Evolutionary conservation across 225 moss, liverwort and hornwort species (phyloP).

Genomic region (Asterella californica): DNA sequence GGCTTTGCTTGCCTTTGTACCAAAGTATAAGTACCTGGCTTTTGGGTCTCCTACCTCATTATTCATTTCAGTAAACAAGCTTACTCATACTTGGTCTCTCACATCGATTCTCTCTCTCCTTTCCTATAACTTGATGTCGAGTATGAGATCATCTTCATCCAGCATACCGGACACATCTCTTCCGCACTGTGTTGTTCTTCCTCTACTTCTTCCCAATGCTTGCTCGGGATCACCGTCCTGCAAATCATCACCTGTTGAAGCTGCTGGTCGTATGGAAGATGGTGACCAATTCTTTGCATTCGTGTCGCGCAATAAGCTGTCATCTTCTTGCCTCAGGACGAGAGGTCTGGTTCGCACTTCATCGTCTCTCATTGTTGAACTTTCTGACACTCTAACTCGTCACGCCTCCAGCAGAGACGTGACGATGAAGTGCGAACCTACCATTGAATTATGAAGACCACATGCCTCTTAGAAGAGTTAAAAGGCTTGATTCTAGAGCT

Average conservation of each 20-base stretch:
- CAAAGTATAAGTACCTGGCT: too few relatives aligned
- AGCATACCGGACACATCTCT: not conserved
- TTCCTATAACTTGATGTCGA: too few relatives aligned
- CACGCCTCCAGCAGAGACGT: not conserved
- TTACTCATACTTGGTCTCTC: too few relatives aligned
- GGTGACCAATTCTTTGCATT: not conserved
- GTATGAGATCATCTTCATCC: slow-evolving; percentile 6
- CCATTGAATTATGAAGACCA: too few relatives aligned
- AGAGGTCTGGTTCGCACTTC: not conserved
- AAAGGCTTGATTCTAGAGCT: too few relatives aligned
- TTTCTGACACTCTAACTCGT: too few relatives aligned
- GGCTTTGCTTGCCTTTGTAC: too few relatives aligned
- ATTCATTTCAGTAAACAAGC: too few relatives aligned
- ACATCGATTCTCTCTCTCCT: too few relatives aligned
- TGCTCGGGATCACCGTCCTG: not conserved
- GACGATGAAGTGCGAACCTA: not conserved
- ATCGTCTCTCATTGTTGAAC: not conserved
- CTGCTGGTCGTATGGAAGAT: too few relatives aligned
- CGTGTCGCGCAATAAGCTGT: not conserved
- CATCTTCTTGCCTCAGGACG: not conserved
- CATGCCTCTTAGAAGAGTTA: too few relatives aligned
- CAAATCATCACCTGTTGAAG: not conserved
- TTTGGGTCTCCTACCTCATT: too few relatives aligned
- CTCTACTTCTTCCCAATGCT: not conserved
- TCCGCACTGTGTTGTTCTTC: not conserved